Evolutionary conservation across 1,284 basidiomycete genomes (phyloP).

Genomic region (Tremellales sp.): DNA sequence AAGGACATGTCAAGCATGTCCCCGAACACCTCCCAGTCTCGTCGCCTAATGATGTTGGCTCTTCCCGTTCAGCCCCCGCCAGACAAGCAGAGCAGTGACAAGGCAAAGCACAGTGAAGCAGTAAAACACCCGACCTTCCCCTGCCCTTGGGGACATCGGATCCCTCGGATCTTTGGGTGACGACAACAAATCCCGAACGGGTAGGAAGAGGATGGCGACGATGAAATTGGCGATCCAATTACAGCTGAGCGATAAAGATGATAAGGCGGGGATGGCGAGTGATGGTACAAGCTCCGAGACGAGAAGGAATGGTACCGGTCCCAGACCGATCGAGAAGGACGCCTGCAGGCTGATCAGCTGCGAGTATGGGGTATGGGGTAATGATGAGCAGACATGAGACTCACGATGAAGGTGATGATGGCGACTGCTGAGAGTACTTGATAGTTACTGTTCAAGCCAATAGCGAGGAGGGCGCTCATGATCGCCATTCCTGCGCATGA

Average conservation of each 20-base stretch:
- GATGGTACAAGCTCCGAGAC: conserved; percentile 84
- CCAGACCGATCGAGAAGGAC: conserved; percentile 84
- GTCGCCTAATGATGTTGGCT: no score
- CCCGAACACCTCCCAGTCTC: no score
- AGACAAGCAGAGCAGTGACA: conserved; percentile 23
- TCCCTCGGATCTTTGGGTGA: conserved; percentile 27
- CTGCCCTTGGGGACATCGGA: conserved; percentile 40
- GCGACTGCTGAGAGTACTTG: conserved; percentile 65
- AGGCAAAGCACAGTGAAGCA: conserved; percentile 56
- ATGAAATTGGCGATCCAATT: conserved; percentile 84
- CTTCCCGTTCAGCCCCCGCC: conserved; percentile 21
- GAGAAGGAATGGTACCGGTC: conserved; percentile 87
- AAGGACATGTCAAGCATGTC: no score
- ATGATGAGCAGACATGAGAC: conserved; percentile 37
- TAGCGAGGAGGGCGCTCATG: conserved; percentile 65
- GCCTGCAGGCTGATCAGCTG: conserved; percentile 45
- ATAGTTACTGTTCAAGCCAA: conserved; percentile 63
- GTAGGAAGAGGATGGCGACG: conserved; percentile 76
- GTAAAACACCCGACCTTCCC: conserved; percentile 78
- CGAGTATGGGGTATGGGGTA: not conserved
- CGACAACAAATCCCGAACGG: conserved; percentile 65
- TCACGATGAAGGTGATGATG: conserved; percentile 74
- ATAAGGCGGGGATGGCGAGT: conserved; percentile 74
- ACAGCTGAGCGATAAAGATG: conserved; percentile 74
- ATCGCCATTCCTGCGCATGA: conserved; percentile 61